Percentiles rank a stretch among this genome's conserved stretches.
These are phyloP conservation scores for Dendrocalamus sinicus DNA, from an alignment of 176 grass and related monocot species.

Conservation along the genomic window DNA sequence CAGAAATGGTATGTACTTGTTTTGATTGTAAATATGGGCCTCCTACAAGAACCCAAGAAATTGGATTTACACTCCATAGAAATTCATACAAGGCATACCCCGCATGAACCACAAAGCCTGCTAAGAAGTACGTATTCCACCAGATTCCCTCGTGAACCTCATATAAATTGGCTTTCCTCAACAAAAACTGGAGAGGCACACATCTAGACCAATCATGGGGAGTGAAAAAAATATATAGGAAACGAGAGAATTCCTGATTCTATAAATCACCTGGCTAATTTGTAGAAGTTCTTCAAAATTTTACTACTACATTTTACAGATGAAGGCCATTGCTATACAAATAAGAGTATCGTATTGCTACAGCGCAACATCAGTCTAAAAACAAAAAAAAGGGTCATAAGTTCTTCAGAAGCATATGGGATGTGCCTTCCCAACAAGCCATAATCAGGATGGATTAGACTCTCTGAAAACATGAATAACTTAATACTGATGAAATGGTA, in stretches of 20 bases:
- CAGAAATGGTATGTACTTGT: constrained; percentile 91
- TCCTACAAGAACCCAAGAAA: constrained; percentile 56
- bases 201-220: neutral
- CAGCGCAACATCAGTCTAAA: neutral
- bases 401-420: constrained; percentile 10
- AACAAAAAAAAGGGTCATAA: neutral
- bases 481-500: constrained; percentile 19
- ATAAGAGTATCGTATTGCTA: constrained; percentile 6
- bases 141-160: neutral
- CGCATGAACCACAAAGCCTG: constrained; percentile 29
- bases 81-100: constrained; percentile 12
- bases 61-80: neutral
- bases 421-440: constrained; percentile 18
- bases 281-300: constrained; percentile 9
- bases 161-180: neutral
- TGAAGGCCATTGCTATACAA: neutral
- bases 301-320: neutral
- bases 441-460: neutral
- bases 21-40: constrained; percentile 67
- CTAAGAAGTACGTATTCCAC: neutral
- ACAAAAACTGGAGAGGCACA: neutral
- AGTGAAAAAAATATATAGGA: neutral
- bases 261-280: neutral
- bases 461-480: neutral
- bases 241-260: neutral